Base-by-base conservation (phyloP, 139 green algal species). In the Closterium sp. region DNA sequence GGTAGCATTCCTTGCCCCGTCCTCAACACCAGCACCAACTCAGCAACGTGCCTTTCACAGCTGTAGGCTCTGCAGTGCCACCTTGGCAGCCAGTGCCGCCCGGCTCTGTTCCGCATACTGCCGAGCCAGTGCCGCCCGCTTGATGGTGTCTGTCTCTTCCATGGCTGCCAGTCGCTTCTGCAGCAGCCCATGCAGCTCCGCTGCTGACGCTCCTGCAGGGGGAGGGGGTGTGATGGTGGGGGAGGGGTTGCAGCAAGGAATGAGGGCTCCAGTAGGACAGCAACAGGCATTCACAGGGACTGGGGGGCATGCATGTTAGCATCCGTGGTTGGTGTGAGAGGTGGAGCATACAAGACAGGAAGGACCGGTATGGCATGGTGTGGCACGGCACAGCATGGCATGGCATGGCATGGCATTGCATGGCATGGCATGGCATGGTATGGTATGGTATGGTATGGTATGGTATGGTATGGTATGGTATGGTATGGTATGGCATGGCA, bases 121-220 rank as follows among this genome's bases (percentile, higher is more conserved):
- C 19, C n/a, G 31, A 28, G 22, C 86, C 24, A 90, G 17, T 32
- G 29, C 22, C 28, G 91, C 22, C 70, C 91, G 86, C 86, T 91
- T 31, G 13, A 87, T 30, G 22, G 85, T 93, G 91, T 93, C 91
- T 1, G 92, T 27, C 45, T n/a, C 92, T 45, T 93, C 91, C 91
- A 93, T 92, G 27, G 91, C 86, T 17, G 28, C 28, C 28, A 93
- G 86, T 10, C 86, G 86, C 34, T 70, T 88, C 45, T 93, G 86
- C 86, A 93, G 86, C 42, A 93, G 86, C 34, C 28, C 84, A 31
- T 93, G 86, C 27, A 84, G 30, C 91, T 93, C 91, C 9, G 29
- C 62, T 21, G 62, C 21, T 28, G 89, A 89, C 11, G 91, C 91
- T 19, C 91, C 91, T 93, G 89, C 7, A 22, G 24, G 9, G 42